Evolutionary conservation across 75 land plant genomes (phyloP).

Genomic region (Cryptomeria japonica): DNA sequence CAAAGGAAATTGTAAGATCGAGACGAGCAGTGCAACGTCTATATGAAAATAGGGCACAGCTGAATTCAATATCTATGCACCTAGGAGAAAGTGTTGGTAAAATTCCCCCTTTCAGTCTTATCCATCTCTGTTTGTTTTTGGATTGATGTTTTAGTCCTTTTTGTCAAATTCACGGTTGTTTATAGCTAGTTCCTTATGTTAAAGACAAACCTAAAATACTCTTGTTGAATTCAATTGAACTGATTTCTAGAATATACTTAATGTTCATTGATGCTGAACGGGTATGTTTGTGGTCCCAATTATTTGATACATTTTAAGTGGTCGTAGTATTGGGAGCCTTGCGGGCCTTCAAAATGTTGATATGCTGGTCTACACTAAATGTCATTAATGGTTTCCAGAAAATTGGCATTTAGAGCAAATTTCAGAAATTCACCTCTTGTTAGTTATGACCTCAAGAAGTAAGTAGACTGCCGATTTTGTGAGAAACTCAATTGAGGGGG

Average conservation of each 20-base stretch:
- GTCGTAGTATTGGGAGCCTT: background rate
- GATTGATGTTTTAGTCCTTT: background rate
- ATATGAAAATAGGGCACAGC: slow-evolving; percentile 88
- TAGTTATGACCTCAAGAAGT: background rate
- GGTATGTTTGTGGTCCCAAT: background rate
- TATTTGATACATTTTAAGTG: background rate
- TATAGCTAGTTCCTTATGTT: background rate
- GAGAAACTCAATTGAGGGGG: background rate
- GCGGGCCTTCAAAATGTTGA: background rate
- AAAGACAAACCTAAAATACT: background rate
- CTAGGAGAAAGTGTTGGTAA: slow-evolving; percentile 96
- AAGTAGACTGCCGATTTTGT: too few species aligned
- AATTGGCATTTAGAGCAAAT: background rate
- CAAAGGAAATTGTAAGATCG: slow-evolving; percentile 88
- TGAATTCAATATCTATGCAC: slow-evolving; percentile 97
- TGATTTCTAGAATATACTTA: background rate
- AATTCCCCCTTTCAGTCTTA: slow-evolving; percentile 3
- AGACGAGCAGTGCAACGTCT: slow-evolving; percentile 78
- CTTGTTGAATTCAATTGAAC: background rate
- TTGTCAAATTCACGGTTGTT: background rate
- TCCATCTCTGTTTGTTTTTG: background rate
- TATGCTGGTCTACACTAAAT: background rate
- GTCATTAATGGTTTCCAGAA: background rate
- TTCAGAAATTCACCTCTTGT: background rate
- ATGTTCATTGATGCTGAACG: background rate